phyloP scores from a whole-genome alignment of 768 basidiomycete species.

The Pleurotus eryngii region DNA sequence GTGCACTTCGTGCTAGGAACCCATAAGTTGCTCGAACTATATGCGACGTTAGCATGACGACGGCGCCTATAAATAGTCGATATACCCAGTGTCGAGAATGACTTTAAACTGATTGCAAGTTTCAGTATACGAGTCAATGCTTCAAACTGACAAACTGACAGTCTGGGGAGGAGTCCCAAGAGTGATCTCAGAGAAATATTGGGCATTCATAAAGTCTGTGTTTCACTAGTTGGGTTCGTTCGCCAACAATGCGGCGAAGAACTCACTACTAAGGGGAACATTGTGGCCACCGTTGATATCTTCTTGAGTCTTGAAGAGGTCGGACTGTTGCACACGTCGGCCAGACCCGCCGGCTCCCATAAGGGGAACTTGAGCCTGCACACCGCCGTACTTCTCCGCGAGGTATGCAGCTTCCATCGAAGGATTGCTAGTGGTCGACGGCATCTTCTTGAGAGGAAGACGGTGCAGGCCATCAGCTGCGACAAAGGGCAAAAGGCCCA shows the following conservation, averaged over 20 bases:
- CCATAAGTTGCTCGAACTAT: slow-evolving; percentile 90
- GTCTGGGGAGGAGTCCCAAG: slow-evolving; percentile 82
- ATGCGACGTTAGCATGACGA: slow-evolving; percentile 10
- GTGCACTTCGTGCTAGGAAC: slow-evolving; percentile 80
- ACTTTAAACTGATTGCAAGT: slow-evolving; percentile 72
- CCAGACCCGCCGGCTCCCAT: slow-evolving; percentile 74
- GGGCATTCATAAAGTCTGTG: slow-evolving; percentile 95
- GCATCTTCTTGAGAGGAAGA: slow-evolving; percentile 87
- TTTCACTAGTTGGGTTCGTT: not conserved
- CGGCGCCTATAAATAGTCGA: not conserved
- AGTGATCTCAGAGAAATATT: slow-evolving; percentile 88
- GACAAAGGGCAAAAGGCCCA: slow-evolving; percentile 47
- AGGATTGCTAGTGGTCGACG: slow-evolving; percentile 57
- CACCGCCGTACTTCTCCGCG: slow-evolving; percentile 85
- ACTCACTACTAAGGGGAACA: slow-evolving; percentile 87
- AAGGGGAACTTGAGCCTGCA: slow-evolving; percentile 52
- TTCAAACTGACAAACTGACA: slow-evolving; percentile 36
- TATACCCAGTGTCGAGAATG: slow-evolving; percentile 86
- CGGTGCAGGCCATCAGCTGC: slow-evolving; percentile 65
- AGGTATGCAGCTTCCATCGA: slow-evolving; percentile 79
- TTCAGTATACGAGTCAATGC: slow-evolving; percentile 3
- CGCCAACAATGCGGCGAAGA: slow-evolving; percentile 6
- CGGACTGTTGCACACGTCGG: slow-evolving; percentile 49
- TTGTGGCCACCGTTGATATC: slow-evolving; percentile 73
- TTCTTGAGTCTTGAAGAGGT: slow-evolving; percentile 81